Conservation (phyloP, 768 basidiomycete species). For the Lentinula raphanica region DNA sequence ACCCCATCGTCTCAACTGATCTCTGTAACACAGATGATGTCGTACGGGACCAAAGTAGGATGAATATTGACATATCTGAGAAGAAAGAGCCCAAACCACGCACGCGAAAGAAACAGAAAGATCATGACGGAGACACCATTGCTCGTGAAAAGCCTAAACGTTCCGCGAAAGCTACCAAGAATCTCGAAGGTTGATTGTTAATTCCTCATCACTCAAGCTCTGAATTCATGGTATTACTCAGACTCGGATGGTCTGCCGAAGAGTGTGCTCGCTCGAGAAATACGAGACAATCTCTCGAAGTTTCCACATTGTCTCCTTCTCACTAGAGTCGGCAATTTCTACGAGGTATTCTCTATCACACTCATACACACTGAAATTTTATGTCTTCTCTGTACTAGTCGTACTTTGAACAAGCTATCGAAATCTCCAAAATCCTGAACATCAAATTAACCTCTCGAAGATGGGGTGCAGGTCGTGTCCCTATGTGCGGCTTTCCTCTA, state of each 20-base stretch:
- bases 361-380: neutral
- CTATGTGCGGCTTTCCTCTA: slow-evolving; percentile 91
- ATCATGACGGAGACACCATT: neutral
- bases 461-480: slow-evolving; percentile 64
- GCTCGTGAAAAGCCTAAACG: neutral
- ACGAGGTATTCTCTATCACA: slow-evolving; percentile 59
- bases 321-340: slow-evolving; percentile 92
- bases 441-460: slow-evolving; percentile 79
- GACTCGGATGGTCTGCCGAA: slow-evolving; percentile 17
- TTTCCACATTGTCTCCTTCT: slow-evolving; percentile 89
- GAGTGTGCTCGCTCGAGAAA: slow-evolving; percentile 60
- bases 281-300: slow-evolving; percentile 61
- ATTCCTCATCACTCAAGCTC: neutral
- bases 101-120: neutral
- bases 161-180: neutral
- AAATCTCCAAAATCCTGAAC: slow-evolving; percentile 69
- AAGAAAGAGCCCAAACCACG: neutral
- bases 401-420: slow-evolving; percentile 86
- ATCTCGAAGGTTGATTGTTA: neutral
- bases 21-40: neutral
- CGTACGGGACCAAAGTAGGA: neutral
- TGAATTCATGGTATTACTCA: neutral
- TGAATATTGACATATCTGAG: neutral
- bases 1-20: neutral
- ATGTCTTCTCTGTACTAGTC: slow-evolving; percentile 46